Conservation (phyloP, 164 flowering plant species). For the Vitis rotundifolia region DNA sequence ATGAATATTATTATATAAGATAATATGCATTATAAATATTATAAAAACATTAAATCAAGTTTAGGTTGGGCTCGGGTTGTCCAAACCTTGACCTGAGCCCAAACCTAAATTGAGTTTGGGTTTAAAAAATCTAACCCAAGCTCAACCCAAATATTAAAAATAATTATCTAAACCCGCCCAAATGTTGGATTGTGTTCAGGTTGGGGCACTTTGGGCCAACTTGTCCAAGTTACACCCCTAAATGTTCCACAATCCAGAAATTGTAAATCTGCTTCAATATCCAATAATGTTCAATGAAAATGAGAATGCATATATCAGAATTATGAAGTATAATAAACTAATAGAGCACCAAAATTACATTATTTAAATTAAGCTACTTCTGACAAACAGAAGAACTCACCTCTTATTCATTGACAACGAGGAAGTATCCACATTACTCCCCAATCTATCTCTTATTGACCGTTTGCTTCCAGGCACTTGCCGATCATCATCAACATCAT, state of each 20-base stretch:
- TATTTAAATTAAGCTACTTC: not conserved
- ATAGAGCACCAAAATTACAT: not conserved
- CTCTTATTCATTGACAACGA: constrained; percentile 14
- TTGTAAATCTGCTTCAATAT: not conserved
- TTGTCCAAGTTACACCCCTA: too few relatives aligned
- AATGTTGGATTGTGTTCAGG: too few relatives aligned
- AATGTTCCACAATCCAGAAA: not conserved
- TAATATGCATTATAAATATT: too few relatives aligned
- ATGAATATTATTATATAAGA: too few relatives aligned
- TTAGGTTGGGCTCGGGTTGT: too few relatives aligned
- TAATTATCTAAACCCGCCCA: too few relatives aligned
- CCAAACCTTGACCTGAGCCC: too few relatives aligned
- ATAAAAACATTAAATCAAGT: too few relatives aligned
- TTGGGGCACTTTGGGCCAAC: too few relatives aligned
- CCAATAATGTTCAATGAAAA: not conserved
- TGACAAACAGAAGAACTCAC: constrained; percentile 10
- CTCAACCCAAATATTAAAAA: too few relatives aligned
- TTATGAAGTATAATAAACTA: not conserved
- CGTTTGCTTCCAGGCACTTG: constrained; percentile 27
- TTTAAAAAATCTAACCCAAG: too few relatives aligned
- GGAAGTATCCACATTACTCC: constrained; percentile 17
- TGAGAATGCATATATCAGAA: not conserved
- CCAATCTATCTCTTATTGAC: constrained; percentile 21
- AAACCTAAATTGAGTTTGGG: too few relatives aligned
- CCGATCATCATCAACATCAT: constrained; percentile 6